phyloP scores from a whole-genome alignment of 2,329 filamentous ascomycete species.

The Alternaria infectoria region DNA sequence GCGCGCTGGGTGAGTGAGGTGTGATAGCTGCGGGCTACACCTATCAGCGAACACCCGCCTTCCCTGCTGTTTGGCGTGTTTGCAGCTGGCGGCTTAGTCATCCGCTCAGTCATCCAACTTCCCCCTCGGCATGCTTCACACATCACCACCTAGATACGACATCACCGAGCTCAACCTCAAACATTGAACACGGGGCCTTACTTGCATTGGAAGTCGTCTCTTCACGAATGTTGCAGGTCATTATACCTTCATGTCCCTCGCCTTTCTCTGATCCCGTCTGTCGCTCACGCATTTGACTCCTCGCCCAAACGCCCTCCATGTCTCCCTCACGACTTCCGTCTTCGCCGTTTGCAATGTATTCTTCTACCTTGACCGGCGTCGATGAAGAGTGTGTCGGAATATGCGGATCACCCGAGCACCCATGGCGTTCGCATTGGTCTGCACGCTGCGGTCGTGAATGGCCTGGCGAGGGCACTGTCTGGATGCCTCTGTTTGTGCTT shows the following conservation, averaged over 20 bases:
- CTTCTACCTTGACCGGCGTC: neutral
- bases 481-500: neutral
- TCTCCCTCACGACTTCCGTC: neutral
- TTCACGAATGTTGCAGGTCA: neutral
- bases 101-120: neutral
- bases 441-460: neutral
- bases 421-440: neutral
- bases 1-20: slow-evolving; percentile 21
- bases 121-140: neutral
- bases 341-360: neutral
- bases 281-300: neutral
- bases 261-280: neutral
- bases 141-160: neutral
- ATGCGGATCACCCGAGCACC: neutral
- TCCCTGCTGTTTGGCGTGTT: slow-evolving; percentile 21
- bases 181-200: neutral
- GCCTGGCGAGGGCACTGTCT: neutral
- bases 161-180: neutral
- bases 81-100: slow-evolving; percentile 12
- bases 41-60: slow-evolving; percentile 9
- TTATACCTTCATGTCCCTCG: neutral
- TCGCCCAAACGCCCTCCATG: neutral
- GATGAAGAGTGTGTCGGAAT: neutral
- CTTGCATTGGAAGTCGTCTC: neutral
- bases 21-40: slow-evolving; percentile 12